Evolutionary conservation across 768 basidiomycete genomes (phyloP), one percentile per base, ranked within the genome.

Genomic region (Termitomyces sp.): DNA sequence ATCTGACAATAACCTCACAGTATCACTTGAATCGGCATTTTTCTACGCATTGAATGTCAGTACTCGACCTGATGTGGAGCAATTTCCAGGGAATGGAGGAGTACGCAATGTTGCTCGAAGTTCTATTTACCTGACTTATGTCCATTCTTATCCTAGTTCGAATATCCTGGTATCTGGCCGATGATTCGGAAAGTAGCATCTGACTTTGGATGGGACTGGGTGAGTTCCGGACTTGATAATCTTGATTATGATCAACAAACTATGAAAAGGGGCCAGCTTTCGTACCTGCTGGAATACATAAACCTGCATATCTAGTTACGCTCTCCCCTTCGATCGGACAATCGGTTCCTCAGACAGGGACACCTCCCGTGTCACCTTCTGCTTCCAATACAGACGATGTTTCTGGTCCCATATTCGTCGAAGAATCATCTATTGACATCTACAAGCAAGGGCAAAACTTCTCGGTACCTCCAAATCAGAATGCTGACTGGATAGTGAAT

Each of bases 191-290:
- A 86, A 67, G 74, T 77, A 3, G 73, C 78, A 37, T 79, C 77
- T 3, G 84, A 86, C 66, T 86, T 84, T 62, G 84, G 85, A 1
- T 86, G 84, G 83, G 84, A 86, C 69, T 86, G 83, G 84, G 81
- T 84, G 60, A 31, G 69, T 59, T 4, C 25, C 31, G 29, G 25
- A 9, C 45, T 37, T 25, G 12, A 42, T 10, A 4, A 54, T 34
- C 29, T 32, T 25, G 25, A 14, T 55, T 15, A 42, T 45, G 7
- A 56, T 53, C 31, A 59, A 49, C 50, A 40, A 60, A 25, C 57
- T 34, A 10, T 25, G 5, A 25, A n/a, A 47, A 83, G 83, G 83
- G 80, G 17, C 84, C 83, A 43, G 85, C 83, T 0, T 86, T 85
- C 63, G 77, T 84, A 2, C 84, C 85, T 0, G 76, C 74, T 50